Evolutionary conservation across 371 early-diverging fungal genomes (phyloP).

Genomic region (Rhizopus arrhizus): DNA sequence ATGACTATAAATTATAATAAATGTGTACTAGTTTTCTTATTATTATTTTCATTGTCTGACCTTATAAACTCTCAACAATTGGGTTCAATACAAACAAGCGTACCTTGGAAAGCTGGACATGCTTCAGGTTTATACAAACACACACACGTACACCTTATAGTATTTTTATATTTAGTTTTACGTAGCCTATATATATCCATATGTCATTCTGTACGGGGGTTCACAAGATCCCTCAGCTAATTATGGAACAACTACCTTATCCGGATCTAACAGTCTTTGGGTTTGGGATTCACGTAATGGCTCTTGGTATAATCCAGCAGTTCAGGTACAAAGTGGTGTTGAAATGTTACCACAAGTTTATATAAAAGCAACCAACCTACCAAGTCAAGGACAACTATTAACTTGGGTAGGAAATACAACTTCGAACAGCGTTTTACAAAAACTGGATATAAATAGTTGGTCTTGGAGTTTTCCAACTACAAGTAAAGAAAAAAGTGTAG

Average conservation of each 20-base stretch:
- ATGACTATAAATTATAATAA: background rate
- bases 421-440: conserved; percentile 38
- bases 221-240: conserved; percentile 27
- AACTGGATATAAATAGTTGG: conserved; percentile 50
- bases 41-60: background rate
- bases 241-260: conserved; percentile 10
- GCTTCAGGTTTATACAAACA: conserved; percentile 40
- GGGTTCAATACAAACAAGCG: conserved; percentile 35
- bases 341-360: conserved; percentile 38
- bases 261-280: conserved; percentile 43
- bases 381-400: conserved; percentile 45
- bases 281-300: conserved; percentile 50
- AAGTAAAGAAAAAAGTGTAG: conserved; percentile 30
- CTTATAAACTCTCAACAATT: conserved; percentile 10
- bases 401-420: conserved; percentile 46
- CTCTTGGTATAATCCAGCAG: conserved; percentile 44
- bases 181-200: conserved; percentile 26
- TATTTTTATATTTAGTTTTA: background rate
- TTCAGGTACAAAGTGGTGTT: conserved; percentile 27
- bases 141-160: background rate
- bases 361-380: conserved; percentile 34
- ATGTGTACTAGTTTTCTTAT: background rate
- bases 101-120: conserved; percentile 56
- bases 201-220: conserved; percentile 51
- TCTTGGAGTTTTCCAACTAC: conserved; percentile 50